Conservation (phyloP, 75 land plant species). For the Pinus tabuliformis region DNA sequence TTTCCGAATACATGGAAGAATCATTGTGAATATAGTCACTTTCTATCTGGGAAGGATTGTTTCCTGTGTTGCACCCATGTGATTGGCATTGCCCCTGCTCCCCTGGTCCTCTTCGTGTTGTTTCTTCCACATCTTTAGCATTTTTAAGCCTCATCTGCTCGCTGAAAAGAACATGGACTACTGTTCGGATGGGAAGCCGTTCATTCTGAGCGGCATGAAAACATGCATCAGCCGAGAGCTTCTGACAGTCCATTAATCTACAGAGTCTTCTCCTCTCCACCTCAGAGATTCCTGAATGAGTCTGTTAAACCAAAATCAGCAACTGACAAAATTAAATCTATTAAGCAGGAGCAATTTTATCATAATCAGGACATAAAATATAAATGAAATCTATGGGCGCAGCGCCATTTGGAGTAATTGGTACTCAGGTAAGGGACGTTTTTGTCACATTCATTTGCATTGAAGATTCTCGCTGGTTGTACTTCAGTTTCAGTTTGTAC, state of each 20-base stretch:
- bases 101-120: conserved; percentile 23
- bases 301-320: conserved; percentile 30
- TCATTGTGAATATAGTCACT: not conserved
- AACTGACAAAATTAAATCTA: too few species aligned
- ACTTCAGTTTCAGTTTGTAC: too few species aligned
- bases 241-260: conserved; percentile 58
- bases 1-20: conserved; percentile 32
- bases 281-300: conserved; percentile 55
- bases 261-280: conserved; percentile 60
- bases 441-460: too few species aligned
- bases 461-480: too few species aligned
- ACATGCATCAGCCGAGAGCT: conserved; percentile 68
- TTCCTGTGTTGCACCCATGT: not conserved
- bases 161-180: conserved; percentile 63
- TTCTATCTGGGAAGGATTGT: conserved; percentile 41
- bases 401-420: too few species aligned
- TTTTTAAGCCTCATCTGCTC: conserved; percentile 48
- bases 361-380: too few species aligned
- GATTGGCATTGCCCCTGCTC: not conserved
- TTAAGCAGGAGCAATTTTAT: too few species aligned
- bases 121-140: conserved; percentile 22
- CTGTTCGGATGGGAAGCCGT: conserved; percentile 70
- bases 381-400: too few species aligned
- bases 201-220: conserved; percentile 79
- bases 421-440: too few species aligned